Evolutionary conservation across 768 basidiomycete genomes (phyloP), one percentile per base, ranked within the genome.

Genomic region (Lactarius tabidus): DNA sequence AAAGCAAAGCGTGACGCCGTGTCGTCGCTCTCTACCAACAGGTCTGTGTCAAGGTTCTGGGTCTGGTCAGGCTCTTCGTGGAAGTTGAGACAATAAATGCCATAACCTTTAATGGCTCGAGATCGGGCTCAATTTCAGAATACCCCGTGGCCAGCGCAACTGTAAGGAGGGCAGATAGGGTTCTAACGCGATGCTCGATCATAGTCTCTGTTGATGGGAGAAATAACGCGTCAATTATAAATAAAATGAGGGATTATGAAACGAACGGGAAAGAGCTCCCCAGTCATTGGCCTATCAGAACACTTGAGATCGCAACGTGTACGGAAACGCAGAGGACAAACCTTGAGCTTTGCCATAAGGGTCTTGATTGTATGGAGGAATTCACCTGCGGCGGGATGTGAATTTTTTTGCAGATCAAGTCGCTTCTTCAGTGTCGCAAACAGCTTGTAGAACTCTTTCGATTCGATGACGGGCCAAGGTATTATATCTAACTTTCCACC

Each of bases 301-400:
- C 29, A 5, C 39, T 17, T 57, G 28, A 39, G 3, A 20, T 20
- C n/a, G 41, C n/a, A 31, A 23, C 26, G 2, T 35, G 39, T 54
- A 20, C 10, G 33, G 17, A 35, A 3, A 1, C 12, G 36, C 36
- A 36, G 17, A 2, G 10, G 20, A 38, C 60, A 23, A 54, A 83
- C 86, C 79, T 87, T 87, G 41, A 87, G 70, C 64, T 87, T 87
- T 5, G 86, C 86, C 85, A 87, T 87, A 48, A 87, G 6, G 86
- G 73, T n/a, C n/a, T n/a, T n/a, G n/a, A n/a, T n/a, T n/a, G n/a
- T n/a, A n/a, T n/a, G n/a, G n/a, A n/a, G n/a, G 68, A 87, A 87
- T 62, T 83, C 79, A 18, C 81, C 81, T 0, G 83, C 86, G 0
- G 78, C 75, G 0, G 71, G 73, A 68, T 87, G 84, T 0, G 84